phyloP scores from a whole-genome alignment of 208 protist species.

The Lotmaria passim region DNA sequence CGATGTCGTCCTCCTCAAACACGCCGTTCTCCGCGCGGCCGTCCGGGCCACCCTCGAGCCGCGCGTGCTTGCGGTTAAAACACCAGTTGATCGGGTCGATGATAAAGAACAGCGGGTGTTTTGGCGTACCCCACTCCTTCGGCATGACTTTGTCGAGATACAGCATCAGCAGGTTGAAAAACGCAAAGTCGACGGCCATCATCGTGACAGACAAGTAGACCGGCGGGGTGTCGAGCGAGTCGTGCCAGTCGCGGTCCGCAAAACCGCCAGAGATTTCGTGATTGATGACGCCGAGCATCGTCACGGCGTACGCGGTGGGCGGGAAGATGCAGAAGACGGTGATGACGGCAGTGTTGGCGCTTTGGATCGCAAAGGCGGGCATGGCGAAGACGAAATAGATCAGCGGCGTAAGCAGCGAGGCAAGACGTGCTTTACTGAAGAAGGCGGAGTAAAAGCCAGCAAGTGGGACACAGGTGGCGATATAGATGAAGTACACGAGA shows the following conservation, averaged over 20 bases:
- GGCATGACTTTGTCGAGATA: constrained; percentile 80
- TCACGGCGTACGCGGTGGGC: constrained; percentile 49
- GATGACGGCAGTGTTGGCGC: constrained; percentile 24
- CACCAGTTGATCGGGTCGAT: constrained; percentile 41
- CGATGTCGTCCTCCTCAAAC: constrained; percentile 26
- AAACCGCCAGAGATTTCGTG: constrained; percentile 41
- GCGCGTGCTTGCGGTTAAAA: constrained; percentile 18
- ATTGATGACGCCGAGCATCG: constrained; percentile 41
- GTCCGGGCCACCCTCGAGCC: constrained; percentile 30
- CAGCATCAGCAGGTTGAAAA: constrained; percentile 64
- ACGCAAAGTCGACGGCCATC: constrained; percentile 45
- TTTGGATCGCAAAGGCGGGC: constrained; percentile 68
- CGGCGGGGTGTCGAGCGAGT: constrained; percentile 16
- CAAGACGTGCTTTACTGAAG: constrained; percentile 73
- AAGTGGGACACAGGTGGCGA: constrained; percentile 55
- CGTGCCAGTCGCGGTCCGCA: constrained; percentile 20
- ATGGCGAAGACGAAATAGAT: constrained; percentile 67
- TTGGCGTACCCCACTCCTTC: constrained; percentile 58
- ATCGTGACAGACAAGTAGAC: constrained; percentile 33
- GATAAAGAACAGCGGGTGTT: constrained; percentile 76
- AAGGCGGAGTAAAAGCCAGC: constrained; percentile 62
- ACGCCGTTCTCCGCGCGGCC: constrained; percentile 38
- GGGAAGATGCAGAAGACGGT: constrained; percentile 56
- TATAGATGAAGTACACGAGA: constrained; percentile 57
- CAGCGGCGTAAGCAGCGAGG: constrained; percentile 66